Evolutionary conservation across 164 flowering plant genomes (phyloP).

Genomic region (Liriodendron chinense): DNA sequence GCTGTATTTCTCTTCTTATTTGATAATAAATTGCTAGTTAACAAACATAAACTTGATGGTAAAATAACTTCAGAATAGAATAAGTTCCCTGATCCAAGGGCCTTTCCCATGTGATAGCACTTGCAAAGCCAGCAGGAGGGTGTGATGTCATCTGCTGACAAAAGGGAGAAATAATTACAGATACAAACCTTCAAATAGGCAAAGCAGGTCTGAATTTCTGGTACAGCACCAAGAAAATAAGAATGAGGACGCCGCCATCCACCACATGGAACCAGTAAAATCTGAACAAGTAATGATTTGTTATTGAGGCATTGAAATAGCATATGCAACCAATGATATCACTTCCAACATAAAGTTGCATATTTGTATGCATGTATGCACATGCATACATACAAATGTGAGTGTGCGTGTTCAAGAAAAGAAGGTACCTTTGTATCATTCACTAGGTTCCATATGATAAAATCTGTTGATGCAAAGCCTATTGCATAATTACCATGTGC

Average conservation of each 20-base stretch:
- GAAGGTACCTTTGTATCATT: conserved; percentile 66
- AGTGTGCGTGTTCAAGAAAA: not conserved
- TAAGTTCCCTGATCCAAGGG: not conserved
- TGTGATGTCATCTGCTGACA: not conserved
- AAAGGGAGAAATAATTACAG: not conserved
- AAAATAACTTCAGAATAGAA: too few species aligned
- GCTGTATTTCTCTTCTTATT: too few species aligned
- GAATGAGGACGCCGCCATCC: conserved; percentile 99
- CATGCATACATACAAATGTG: not conserved
- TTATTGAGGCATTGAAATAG: not conserved
- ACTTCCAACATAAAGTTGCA: not conserved
- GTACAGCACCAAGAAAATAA: conserved; percentile 66
- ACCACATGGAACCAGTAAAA: conserved; percentile 79
- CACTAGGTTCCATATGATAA: conserved; percentile 72
- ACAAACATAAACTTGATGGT: not conserved
- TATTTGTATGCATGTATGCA: not conserved
- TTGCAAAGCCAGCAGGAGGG: not conserved
- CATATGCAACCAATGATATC: not conserved
- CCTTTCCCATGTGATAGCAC: not conserved
- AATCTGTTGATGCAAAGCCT: conserved; percentile 86
- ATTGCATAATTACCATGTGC: conserved; percentile 52
- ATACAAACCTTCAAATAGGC: conserved; percentile 79
- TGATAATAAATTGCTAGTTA: not conserved
- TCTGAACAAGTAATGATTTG: conserved; percentile 34
- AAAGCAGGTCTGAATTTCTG: conserved; percentile 73